phyloP scores from a whole-genome alignment of 495 filamentous ascomycete species.

The Penicillium riverlandense region DNA sequence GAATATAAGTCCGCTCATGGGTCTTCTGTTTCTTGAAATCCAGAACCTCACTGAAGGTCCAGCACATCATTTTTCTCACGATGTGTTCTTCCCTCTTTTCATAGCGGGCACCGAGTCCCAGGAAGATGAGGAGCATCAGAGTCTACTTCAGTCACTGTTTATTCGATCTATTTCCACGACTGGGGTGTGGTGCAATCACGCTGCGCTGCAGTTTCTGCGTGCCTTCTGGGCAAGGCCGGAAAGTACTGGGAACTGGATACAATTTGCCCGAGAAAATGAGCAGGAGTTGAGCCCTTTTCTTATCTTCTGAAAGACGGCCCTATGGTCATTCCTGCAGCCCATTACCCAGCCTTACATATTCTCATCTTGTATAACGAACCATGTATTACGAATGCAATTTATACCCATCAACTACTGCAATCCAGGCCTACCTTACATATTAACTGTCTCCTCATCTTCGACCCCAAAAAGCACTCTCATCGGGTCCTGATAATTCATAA shows the following conservation, averaged over 20 bases:
- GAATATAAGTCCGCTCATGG: neutral
- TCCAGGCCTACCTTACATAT: slow-evolving; percentile 5
- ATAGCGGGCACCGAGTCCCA: slow-evolving; percentile 9
- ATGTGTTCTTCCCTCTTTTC: slow-evolving; percentile 15
- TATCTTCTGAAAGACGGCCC: slow-evolving; percentile 3
- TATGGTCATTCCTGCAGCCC: no score
- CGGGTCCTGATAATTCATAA: slow-evolving; percentile 13
- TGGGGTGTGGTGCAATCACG: slow-evolving; percentile 14
- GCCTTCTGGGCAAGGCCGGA: slow-evolving; percentile 5
- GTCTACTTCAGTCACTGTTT: slow-evolving; percentile 4
- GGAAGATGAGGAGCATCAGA: neutral
- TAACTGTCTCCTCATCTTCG: slow-evolving; percentile 12
- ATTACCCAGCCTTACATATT: no score
- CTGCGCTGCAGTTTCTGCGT: slow-evolving; percentile 10
- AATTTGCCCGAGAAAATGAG: slow-evolving; percentile 10
- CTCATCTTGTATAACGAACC: no score
- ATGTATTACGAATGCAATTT: no score
- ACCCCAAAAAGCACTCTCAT: slow-evolving; percentile 16
- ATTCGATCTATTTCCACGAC: slow-evolving; percentile 7
- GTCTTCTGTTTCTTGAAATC: slow-evolving; percentile 3
- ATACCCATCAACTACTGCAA: no score
- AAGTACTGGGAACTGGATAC: slow-evolving; percentile 6
- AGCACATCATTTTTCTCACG: slow-evolving; percentile 5
- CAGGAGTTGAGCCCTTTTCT: slow-evolving; percentile 3
- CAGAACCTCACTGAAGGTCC: neutral